Evolutionary conservation across 164 flowering plant genomes (phyloP).

Genomic region (Magnolia sinica): DNA sequence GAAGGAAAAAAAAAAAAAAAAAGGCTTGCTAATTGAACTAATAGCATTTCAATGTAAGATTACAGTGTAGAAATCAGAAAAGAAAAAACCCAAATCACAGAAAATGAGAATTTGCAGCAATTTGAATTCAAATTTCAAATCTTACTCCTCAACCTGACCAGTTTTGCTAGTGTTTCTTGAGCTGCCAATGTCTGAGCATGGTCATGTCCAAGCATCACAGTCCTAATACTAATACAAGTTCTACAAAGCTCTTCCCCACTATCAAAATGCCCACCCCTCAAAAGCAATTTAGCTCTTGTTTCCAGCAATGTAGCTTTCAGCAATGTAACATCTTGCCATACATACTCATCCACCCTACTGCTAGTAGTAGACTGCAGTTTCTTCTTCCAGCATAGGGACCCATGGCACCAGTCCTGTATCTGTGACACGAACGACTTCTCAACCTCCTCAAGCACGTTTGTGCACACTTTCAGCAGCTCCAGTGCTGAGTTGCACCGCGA

Average conservation of each 20-base stretch:
- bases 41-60: conserved; percentile 4
- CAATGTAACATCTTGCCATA: conserved; percentile 87
- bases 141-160: conserved; percentile 79
- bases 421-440: conserved; percentile 89
- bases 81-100: not conserved
- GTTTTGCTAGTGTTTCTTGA: conserved; percentile 77
- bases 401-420: conserved; percentile 76
- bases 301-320: conserved; percentile 81
- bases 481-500: conserved; percentile 79
- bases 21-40: not conserved
- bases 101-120: not conserved
- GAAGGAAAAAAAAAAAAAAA: not conserved
- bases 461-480: conserved; percentile 83
- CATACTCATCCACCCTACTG: conserved; percentile 71
- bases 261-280: conserved; percentile 85
- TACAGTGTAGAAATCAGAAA: conserved; percentile 2
- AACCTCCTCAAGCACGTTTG: conserved; percentile 75
- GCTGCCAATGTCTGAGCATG: conserved; percentile 82
- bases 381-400: conserved; percentile 82
- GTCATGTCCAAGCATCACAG: conserved; percentile 89
- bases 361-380: conserved; percentile 25
- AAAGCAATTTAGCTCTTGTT: conserved; percentile 72
- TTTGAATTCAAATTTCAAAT: conserved; percentile 29
- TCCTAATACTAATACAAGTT: conserved; percentile 83
- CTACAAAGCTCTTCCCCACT: conserved; percentile 83